Base-by-base conservation (phyloP, 805 yeast species). In the Candida easanensis region DNA sequence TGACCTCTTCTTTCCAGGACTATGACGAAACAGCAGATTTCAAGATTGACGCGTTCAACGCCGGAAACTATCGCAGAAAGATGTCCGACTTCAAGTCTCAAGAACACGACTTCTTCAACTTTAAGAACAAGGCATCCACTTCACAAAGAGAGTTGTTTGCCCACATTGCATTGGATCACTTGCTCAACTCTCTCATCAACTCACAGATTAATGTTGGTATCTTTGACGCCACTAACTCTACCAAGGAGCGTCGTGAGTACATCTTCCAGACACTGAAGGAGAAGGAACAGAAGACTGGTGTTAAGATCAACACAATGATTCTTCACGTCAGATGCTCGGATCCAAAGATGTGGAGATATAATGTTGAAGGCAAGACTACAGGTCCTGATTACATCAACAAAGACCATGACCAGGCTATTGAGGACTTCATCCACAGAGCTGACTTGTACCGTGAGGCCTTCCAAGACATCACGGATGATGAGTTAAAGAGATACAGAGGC, bases 31-130 rank as follows among this genome's bases (percentile, higher is more conserved):
- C 38, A 11, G 47, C 39, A 10, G 46, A 52, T 31, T 47, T 66
- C 46, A 63, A 68, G 30, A 64, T 68, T 36, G 57, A 59, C 33
- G 80, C 81, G 5, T 84, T 82, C 65, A 84, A 84, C 56, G 91
- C 87, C 16, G 91, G 91, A 2, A 77, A 79, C 53, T 79, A 85
- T 4, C 69, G 91, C 61, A 66, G 91, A 52, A 74, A 54, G 38
- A 37, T 58, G 45, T 59, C 70, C 5, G 54, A 60, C 33, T 58
- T 64, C 14, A 46, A 68, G n/a, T 61, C 60, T 3, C 76, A 71
- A 44, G 65, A 63, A 36, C 62, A 71, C 4, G 58, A 48, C 33
- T 68, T 62, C 46, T 72, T 72, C 44, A 76, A 75, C 57, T 58
- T 68, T 35, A 61, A 62, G 27, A 71, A 74, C 54, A 57, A 64